These are phyloP conservation scores for Hypoxylon sp. DNA, from an alignment of 2,329 filamentous ascomycete species.

Conservation along the genomic window DNA sequence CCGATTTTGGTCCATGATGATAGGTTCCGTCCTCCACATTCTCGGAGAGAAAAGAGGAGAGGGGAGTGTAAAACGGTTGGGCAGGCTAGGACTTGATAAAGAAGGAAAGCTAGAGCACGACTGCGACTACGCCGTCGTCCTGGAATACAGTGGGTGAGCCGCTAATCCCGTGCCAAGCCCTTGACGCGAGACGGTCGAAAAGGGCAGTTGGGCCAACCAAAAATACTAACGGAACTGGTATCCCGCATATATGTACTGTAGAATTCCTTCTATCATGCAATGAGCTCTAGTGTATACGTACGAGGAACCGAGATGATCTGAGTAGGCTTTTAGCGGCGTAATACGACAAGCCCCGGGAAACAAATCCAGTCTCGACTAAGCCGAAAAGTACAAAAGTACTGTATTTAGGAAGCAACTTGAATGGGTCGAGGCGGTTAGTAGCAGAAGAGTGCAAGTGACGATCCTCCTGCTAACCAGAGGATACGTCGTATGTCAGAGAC, in stretches of 20 bases:
- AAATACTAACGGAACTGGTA: conserved; percentile 27
- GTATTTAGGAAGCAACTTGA: conserved; percentile 6
- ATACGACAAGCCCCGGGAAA: conserved; percentile 28
- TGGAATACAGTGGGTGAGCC: conserved; percentile 25
- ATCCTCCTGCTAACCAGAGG: conserved; percentile 14
- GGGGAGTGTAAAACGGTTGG: conserved; percentile 8
- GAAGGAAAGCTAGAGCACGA: conserved; percentile 14
- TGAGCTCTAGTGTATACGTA: no score
- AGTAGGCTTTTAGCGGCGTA: conserved; percentile 31
- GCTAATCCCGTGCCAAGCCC: conserved; percentile 36
- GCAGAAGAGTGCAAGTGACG: conserved; percentile 9
- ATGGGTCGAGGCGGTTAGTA: not conserved
- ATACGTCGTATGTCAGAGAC: conserved; percentile 17
- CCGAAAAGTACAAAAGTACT: conserved; percentile 20
- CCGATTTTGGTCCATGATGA: conserved; percentile 48
- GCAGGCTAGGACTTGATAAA: conserved; percentile 33
- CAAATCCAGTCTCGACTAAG: conserved; percentile 34
- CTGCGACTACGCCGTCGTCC: conserved; percentile 31
- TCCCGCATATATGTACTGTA: conserved; percentile 26
- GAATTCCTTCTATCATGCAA: conserved; percentile 19
- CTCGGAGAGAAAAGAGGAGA: conserved; percentile 23
- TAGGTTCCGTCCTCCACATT: conserved; percentile 48
- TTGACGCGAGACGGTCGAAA: conserved; percentile 35
- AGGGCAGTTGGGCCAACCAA: conserved; percentile 37
- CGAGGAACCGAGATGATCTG: conserved; percentile 28